Percentiles rank a stretch among this genome's conserved stretches.
phyloP scores from a whole-genome alignment of 2,329 filamentous ascomycete species.

The Scortechinia acanthostroma region DNA sequence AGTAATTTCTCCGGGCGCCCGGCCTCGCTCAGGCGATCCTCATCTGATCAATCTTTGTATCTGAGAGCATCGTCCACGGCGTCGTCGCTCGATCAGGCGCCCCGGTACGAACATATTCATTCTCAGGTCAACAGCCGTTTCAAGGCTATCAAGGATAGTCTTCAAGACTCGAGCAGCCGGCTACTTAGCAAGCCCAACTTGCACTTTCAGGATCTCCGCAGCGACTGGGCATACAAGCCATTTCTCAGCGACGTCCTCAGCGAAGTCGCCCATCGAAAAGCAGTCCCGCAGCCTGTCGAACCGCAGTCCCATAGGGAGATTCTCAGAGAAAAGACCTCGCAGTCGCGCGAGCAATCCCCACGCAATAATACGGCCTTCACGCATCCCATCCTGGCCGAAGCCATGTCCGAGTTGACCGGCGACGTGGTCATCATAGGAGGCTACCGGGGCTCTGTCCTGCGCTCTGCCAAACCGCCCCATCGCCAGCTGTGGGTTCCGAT shows the following conservation, averaged over 20 bases:
- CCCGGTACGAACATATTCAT: conserved; percentile 70
- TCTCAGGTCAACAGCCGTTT: conserved; percentile 82
- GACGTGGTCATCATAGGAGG: conserved; percentile 86
- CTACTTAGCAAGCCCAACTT: conserved; percentile 51
- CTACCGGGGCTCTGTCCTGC: conserved; percentile 82
- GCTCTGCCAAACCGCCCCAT: conserved; percentile 73
- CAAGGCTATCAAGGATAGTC: conserved; percentile 84
- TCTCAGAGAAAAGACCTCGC: conserved; percentile 3
- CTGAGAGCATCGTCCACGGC: conserved; percentile 70
- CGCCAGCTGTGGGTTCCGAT: conserved; percentile 91
- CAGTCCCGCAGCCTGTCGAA: not conserved
- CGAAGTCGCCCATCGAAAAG: not conserved
- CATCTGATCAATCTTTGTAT: conserved; percentile 74
- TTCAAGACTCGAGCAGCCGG: conserved; percentile 76
- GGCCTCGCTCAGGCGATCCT: conserved; percentile 44
- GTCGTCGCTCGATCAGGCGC: conserved; percentile 79
- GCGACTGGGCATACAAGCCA: conserved; percentile 9
- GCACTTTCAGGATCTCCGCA: conserved; percentile 15
- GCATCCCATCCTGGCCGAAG: conserved; percentile 39
- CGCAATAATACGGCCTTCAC: conserved; percentile 21
- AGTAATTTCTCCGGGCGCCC: conserved; percentile 14
- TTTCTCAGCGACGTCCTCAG: not conserved
- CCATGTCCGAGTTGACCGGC: conserved; percentile 66
- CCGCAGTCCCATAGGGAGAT: not conserved
- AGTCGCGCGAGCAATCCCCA: conserved; percentile 7